Evolutionary conservation across 169 alveolate species (phyloP).

Genomic region (Eimeria sp.): DNA sequence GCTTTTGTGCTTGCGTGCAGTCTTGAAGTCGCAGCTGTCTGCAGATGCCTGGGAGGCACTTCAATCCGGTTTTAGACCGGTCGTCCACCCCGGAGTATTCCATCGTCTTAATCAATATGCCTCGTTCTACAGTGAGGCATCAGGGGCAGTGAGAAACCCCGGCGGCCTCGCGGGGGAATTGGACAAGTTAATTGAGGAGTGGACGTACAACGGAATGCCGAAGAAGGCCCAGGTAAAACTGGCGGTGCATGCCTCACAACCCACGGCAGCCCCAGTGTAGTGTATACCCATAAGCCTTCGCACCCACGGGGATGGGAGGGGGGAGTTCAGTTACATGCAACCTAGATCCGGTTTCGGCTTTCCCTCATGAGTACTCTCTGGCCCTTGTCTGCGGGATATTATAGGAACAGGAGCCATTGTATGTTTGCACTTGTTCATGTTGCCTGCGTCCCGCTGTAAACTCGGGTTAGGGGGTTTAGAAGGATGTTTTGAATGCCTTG

Average conservation of each 20-base stretch:
- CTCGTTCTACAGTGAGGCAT: neutral
- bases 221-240: conserved; percentile 4
- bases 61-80: conserved; percentile 3
- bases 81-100: neutral
- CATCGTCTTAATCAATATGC: neutral
- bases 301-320: too few relatives aligned
- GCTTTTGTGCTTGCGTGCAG: neutral
- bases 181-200: neutral
- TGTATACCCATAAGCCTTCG: too few relatives aligned
- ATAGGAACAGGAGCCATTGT: too few relatives aligned
- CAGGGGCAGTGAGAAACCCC: neutral
- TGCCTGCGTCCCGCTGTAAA: too few relatives aligned
- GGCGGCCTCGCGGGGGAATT: conserved; percentile 2
- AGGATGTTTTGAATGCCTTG: neutral
- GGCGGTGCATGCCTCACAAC: neutral
- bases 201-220: conserved; percentile 45
- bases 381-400: too few relatives aligned
- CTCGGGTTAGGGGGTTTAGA: too few relatives aligned
- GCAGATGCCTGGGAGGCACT: conserved; percentile 31
- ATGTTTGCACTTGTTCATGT: too few relatives aligned
- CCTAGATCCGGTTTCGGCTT: too few relatives aligned
- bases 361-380: too few relatives aligned
- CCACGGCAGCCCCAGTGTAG: neutral
- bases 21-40: conserved; percentile 25
- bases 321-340: too few relatives aligned